Evolutionary conservation across 805 yeast species (phyloP), one percentile per base, ranked within the genome.

Genomic region (Sugiyamaella valdiviana): DNA sequence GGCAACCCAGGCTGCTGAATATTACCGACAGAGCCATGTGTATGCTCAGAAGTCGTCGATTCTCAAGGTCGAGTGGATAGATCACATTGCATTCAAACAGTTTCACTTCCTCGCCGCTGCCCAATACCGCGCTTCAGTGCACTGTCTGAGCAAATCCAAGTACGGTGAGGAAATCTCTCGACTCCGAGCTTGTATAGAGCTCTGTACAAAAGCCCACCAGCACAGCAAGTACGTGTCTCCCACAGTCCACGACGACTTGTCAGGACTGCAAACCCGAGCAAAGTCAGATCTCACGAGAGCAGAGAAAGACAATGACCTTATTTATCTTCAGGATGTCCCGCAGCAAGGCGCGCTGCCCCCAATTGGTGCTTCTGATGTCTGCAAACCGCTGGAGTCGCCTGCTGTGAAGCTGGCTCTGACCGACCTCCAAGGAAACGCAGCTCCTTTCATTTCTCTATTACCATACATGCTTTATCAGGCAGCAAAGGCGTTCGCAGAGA

Each of bases 301-400:
- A 0, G 88, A 84, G 54, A 75, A 80, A 54, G 96, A 89, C 55
- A 89, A 89, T 61, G 90, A 88, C 58, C 69, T 88, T 56, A 80
- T 90, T 5, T 86, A 87, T 63, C 65, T 85, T 36, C 82, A 84
- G 50, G 66, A 70, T 1, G 80, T 87, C 0, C 95, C 95, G 0
- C 24, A 55, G 6, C 50, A 59, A 0, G 67, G 71, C 1, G 26
- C 54, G 1, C 55, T 80, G 1, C 69, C 77, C 0, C 57, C 69
- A 0, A 68, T 80, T 2, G 48, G 42, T 9, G 15, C 36, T 5
- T 44, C 42, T 3, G 12, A 40, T 2, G 40, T 39, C 14, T 16
- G 29, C 12, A 24, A 39, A 14, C 39, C 44, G 12, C 15, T 29
- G 7, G 37, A 15, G 14, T 21, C 44, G 19, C 44, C 37, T 3